phyloP scores from a whole-genome alignment of 805 yeast species.

The Yarrowia hollandica region DNA sequence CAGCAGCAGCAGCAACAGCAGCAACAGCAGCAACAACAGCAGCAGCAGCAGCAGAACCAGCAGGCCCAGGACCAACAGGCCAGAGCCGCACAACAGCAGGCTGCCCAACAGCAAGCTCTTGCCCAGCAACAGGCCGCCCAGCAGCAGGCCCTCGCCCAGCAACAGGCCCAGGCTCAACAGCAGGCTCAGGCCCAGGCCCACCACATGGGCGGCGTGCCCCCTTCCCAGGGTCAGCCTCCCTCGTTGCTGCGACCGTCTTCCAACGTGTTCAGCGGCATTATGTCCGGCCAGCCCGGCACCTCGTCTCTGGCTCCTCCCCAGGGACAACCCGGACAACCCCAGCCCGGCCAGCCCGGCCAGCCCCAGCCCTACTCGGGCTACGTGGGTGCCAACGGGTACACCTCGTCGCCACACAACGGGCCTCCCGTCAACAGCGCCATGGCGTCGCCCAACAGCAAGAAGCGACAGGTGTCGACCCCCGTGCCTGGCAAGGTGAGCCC shows the following conservation, averaged over 20 bases:
- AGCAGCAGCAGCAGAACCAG: slow-evolving; percentile 33
- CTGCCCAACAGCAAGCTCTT: slow-evolving; percentile 38
- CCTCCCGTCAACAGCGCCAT: slow-evolving; percentile 32
- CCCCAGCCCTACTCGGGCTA: slow-evolving; percentile 34
- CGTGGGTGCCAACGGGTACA: slow-evolving; percentile 26
- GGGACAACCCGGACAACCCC: slow-evolving; percentile 32
- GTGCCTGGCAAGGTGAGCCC: slow-evolving; percentile 27
- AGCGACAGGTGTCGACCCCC: slow-evolving; percentile 28
- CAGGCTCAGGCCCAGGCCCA: slow-evolving; percentile 28
- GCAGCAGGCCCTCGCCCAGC: slow-evolving; percentile 33
- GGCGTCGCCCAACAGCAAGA: slow-evolving; percentile 30
- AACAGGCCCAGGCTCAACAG: slow-evolving; percentile 23
- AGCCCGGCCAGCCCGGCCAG: slow-evolving; percentile 32
- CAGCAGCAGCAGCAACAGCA: slow-evolving; percentile 32
- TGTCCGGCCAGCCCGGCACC: slow-evolving; percentile 39
- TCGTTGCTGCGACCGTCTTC: slow-evolving; percentile 39
- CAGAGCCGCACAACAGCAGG: slow-evolving; percentile 39
- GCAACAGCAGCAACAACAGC: slow-evolving; percentile 7
- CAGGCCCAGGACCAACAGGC: slow-evolving; percentile 41
- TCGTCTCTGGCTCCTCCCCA: slow-evolving; percentile 30
- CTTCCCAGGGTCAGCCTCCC: slow-evolving; percentile 36
- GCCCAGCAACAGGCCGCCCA: slow-evolving; percentile 35
- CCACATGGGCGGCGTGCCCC: slow-evolving; percentile 34
- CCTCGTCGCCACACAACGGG: slow-evolving; percentile 29
- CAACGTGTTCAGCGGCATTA: slow-evolving; percentile 40